These are phyloP conservation scores for Capronia coronata DNA, from an alignment of 2,329 filamentous ascomycete species.

Conservation along the genomic window DNA sequence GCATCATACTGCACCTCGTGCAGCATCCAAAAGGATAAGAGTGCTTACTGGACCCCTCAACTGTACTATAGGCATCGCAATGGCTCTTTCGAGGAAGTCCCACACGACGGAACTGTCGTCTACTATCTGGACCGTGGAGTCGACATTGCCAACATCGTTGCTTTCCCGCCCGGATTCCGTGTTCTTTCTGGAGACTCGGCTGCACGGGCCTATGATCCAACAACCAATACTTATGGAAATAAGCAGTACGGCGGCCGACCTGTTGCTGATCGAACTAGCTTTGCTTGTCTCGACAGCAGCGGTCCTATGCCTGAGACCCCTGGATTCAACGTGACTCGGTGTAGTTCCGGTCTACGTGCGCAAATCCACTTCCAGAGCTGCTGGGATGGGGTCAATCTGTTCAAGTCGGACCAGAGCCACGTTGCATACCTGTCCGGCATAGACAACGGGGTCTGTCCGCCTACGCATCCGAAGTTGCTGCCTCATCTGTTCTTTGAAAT, in stretches of 20 bases:
- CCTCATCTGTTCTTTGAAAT: constrained; percentile 77
- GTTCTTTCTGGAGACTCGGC: constrained; percentile 71
- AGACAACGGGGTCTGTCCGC: constrained; percentile 69
- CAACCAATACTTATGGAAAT: constrained; percentile 18
- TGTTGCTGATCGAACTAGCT: constrained; percentile 63
- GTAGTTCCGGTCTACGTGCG: constrained; percentile 70
- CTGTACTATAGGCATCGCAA: constrained; percentile 69
- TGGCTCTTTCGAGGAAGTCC: constrained; percentile 35
- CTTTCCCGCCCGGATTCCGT: constrained; percentile 69
- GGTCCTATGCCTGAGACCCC: constrained; percentile 59
- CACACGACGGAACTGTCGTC: constrained; percentile 49
- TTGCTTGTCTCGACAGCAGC: constrained; percentile 85
- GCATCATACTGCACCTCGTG: constrained; percentile 70
- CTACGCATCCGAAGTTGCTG: constrained; percentile 59
- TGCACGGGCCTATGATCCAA: constrained; percentile 19
- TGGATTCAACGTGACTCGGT: constrained; percentile 67
- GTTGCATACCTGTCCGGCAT: constrained; percentile 73
- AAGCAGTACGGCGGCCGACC: constrained; percentile 45
- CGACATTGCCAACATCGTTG: constrained; percentile 52
- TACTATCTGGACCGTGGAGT: constrained; percentile 22
- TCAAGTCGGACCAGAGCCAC: constrained; percentile 54
- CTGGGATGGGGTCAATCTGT: constrained; percentile 67
- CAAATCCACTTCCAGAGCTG: constrained; percentile 85
- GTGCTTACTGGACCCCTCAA: constrained; percentile 75
- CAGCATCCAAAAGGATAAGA: constrained; percentile 70